Percentiles rank a stretch among this genome's conserved stretches.
These are phyloP conservation scores for Linderina pennispora DNA, from an alignment of 192 early-diverging fungal genomes.

Conservation along the genomic window DNA sequence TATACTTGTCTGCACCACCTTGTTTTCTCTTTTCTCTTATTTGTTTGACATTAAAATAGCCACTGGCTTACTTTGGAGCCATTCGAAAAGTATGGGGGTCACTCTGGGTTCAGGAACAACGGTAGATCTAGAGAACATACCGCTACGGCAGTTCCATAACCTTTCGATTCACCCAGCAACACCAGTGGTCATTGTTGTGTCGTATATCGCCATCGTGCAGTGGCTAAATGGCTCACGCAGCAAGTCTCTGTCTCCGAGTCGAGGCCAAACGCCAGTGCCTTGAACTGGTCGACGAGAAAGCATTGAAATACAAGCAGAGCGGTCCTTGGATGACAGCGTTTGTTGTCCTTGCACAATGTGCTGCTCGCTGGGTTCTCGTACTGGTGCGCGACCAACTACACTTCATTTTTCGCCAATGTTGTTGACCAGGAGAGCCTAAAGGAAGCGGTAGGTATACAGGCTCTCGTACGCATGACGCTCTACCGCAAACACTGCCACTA, in stretches of 20 bases:
- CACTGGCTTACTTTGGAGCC: too few relatives aligned
- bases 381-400: conserved; percentile 66
- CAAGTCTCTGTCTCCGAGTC: conserved; percentile 23
- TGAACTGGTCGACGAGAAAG: conserved; percentile 5
- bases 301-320: conserved; percentile 13
- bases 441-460: conserved; percentile 58
- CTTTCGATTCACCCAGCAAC: conserved; percentile 63
- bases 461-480: too few relatives aligned
- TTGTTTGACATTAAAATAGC: too few relatives aligned
- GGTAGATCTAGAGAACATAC: conserved; percentile 53
- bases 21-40: too few relatives aligned
- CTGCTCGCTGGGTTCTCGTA: conserved; percentile 65
- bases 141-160: conserved; percentile 67
- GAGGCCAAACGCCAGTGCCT: conserved; percentile 32
- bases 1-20: too few relatives aligned
- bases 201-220: conserved; percentile 49
- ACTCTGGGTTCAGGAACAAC: conserved; percentile 39
- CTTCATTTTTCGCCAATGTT: conserved; percentile 51
- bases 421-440: conserved; percentile 50
- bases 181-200: conserved; percentile 54
- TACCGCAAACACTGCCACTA: too few relatives aligned
- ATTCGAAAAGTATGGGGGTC: too few relatives aligned
- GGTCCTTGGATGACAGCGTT: conserved; percentile 65
- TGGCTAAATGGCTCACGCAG: conserved; percentile 27
- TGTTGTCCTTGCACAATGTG: conserved; percentile 76